Base-by-base conservation (phyloP, 148 eudicot genomes). In the Silene latifolia region DNA sequence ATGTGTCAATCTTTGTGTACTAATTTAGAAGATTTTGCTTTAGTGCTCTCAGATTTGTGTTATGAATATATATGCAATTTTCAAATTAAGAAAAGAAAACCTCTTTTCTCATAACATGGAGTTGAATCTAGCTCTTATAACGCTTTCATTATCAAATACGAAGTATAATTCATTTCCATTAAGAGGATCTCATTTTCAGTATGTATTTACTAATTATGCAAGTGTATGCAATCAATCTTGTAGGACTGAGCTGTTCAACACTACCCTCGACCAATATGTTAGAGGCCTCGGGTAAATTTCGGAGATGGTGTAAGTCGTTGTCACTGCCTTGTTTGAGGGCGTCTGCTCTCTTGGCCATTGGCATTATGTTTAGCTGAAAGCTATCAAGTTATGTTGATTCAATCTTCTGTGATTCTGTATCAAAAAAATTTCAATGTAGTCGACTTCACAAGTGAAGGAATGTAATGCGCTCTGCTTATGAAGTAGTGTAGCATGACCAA, bases 231-330 rank as follows among this genome's bases (percentile, higher is more conserved):
- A n/a, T n/a, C 72, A 19, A 18, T 77, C 77, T 59, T 81, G 84
- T 80, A 95, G 99, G 77, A 87, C 80, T 39, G 99, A 95, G 74
- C 82, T 89, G 62, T 95, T 95, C 79, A 89, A 90, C 76, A 77
- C 90, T 62, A 88, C 92, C 5, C 90, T 95, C 65, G 99, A 95
- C 81, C 99, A 92, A 77, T 95, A 95, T 56, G 97, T 95, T 39
- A 82, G 97, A 84, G 98, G 98, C 75, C 87, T 95, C 63, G 96
- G 97, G 14, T 95, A 79, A 72, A 71, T 32, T 48, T 8, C 15
- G 0, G 57, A 76, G 7, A 12, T 42, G 5, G 51, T 35, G 19
- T 24, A 23, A 21, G 47, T 51, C 56, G n/a, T 48, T 29, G 20
- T 12, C 15, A 5, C 68, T 18, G 67, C 9, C 19, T 35, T 9